phyloP scores from a whole-genome alignment of 345 rosid genomes.

The Cardiospermum halicacabum region DNA sequence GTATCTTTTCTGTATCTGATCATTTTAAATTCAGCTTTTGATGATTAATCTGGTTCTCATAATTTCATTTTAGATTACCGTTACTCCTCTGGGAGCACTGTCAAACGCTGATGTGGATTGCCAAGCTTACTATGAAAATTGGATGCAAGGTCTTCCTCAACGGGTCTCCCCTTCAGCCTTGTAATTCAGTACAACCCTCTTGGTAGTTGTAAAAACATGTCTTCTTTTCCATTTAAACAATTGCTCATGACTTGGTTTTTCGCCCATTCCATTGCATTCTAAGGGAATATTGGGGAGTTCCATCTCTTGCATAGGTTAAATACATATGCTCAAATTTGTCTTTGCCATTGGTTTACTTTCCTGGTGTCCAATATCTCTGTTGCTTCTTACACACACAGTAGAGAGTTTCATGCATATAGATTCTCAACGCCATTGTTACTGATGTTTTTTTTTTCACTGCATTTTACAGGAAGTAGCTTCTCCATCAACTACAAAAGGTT shows the following conservation, averaged over 20 bases:
- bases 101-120: conserved; percentile 51
- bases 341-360: not conserved
- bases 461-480: not conserved
- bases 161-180: conserved; percentile 47
- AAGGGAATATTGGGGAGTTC: not conserved
- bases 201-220: not conserved
- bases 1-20: conserved; percentile 21
- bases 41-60: conserved; percentile 4
- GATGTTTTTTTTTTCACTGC: not conserved
- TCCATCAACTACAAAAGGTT: not conserved
- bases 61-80: conserved; percentile 58
- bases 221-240: not conserved
- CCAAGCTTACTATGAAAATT: conserved; percentile 47
- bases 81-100: conserved; percentile 71
- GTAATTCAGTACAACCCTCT: conserved; percentile 19
- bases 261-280: not conserved
- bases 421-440: not conserved
- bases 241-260: not conserved
- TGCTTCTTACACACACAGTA: not conserved
- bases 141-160: conserved; percentile 55
- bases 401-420: not conserved
- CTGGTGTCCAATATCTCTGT: not conserved
- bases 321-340: not conserved
- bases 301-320: not conserved
- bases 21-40: not conserved